Evolutionary conservation across 2,329 filamentous ascomycete genomes (phyloP).

Genomic region (Claviceps arundinis): DNA sequence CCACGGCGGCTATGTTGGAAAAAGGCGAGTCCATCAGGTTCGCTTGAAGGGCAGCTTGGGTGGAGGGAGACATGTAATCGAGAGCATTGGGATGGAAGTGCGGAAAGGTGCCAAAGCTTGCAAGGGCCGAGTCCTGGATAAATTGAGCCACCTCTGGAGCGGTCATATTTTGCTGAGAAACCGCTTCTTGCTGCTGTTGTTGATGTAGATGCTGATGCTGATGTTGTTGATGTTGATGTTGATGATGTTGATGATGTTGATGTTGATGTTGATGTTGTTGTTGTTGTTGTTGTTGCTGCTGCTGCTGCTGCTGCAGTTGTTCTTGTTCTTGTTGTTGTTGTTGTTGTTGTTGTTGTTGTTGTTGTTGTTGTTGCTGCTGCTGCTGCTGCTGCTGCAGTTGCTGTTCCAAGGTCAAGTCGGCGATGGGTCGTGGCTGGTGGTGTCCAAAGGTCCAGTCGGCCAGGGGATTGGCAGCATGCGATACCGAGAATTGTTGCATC

Average conservation of each 20-base stretch:
- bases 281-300: slow-evolving; percentile 37
- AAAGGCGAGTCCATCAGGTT: slow-evolving; percentile 53
- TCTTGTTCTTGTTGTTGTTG: slow-evolving; percentile 28
- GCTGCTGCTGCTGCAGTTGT: slow-evolving; percentile 20
- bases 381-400: slow-evolving; percentile 30
- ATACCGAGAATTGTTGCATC: slow-evolving; percentile 41
- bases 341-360: slow-evolving; percentile 31
- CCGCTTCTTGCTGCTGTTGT: slow-evolving; percentile 23
- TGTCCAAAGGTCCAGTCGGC: slow-evolving; percentile 51
- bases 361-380: slow-evolving; percentile 31
- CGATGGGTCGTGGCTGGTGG: slow-evolving; percentile 34
- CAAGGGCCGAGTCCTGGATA: slow-evolving; percentile 44
- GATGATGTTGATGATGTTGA: slow-evolving; percentile 26
- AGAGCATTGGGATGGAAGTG: slow-evolving; percentile 42
- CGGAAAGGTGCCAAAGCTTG: slow-evolving; percentile 41
- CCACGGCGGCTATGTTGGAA: slow-evolving; percentile 41
- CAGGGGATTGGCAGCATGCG: slow-evolving; percentile 36
- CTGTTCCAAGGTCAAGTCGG: slow-evolving; percentile 49
- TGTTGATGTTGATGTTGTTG: slow-evolving; percentile 25
- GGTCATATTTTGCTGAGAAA: slow-evolving; percentile 24
- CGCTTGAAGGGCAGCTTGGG: slow-evolving; percentile 50
- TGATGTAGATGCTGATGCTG: slow-evolving; percentile 33
- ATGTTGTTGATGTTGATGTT: slow-evolving; percentile 26
- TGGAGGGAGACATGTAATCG: slow-evolving; percentile 48
- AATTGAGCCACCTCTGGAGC: slow-evolving; percentile 36